These are phyloP conservation scores for Sporobolomyces phaffii DNA, from an alignment of 768 basidiomycete species.

Conservation along the genomic window DNA sequence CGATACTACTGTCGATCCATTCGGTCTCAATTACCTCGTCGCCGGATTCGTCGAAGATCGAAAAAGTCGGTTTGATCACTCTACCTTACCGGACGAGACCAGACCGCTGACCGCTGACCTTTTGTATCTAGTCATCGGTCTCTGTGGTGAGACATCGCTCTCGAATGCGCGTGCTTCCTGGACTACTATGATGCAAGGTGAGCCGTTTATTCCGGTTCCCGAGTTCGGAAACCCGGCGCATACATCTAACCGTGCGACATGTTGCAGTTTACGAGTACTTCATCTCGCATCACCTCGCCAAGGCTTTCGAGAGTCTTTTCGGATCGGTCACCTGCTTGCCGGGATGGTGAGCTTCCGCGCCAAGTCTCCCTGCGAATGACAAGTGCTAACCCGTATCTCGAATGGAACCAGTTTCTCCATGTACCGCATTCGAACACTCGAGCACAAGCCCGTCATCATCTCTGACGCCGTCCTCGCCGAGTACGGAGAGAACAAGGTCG, in stretches of 20 bases:
- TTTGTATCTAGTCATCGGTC: slow-evolving; percentile 56
- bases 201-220: slow-evolving; percentile 76
- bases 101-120: neutral
- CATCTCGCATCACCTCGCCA: slow-evolving; percentile 96
- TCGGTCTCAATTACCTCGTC: slow-evolving; percentile 80
- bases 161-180: slow-evolving; percentile 85
- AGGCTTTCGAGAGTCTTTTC: slow-evolving; percentile 93
- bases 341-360: slow-evolving; percentile 92
- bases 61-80: slow-evolving; percentile 9
- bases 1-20: slow-evolving; percentile 84
- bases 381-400: no score
- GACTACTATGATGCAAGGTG: slow-evolving; percentile 89
- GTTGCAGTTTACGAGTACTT: slow-evolving; percentile 85
- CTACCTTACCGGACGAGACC: neutral
- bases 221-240: slow-evolving; percentile 66
- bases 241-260: slow-evolving; percentile 42
- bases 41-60: slow-evolving; percentile 56
- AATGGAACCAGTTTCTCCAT: slow-evolving; percentile 96
- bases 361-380: no score
- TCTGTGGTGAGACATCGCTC: slow-evolving; percentile 90
- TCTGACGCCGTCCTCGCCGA: slow-evolving; percentile 70
- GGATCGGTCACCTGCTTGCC: slow-evolving; percentile 97
- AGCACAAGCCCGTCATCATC: slow-evolving; percentile 89
- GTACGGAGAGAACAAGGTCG: slow-evolving; percentile 91
- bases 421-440: slow-evolving; percentile 86